Evolutionary conservation across 2,329 filamentous ascomycete genomes (phyloP).

Genomic region (Trichophyton verrucosum): DNA sequence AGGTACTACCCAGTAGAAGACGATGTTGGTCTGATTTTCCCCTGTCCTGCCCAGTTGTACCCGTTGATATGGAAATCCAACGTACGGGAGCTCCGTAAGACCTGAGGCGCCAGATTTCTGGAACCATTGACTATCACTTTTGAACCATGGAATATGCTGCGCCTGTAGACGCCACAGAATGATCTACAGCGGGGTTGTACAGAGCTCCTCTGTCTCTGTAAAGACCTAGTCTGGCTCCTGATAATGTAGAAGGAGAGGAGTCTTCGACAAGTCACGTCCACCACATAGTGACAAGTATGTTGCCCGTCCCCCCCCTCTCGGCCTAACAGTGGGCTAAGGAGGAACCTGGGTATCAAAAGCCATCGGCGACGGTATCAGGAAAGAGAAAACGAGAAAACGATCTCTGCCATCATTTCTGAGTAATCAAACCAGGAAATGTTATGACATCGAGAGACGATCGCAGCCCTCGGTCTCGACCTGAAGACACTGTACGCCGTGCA

Average conservation of each 20-base stretch:
- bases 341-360: neutral
- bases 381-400: neutral
- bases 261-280: neutral
- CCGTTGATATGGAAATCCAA: slow-evolving; percentile 1
- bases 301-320: too few relatives aligned
- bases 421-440: neutral
- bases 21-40: neutral
- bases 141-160: neutral
- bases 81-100: neutral
- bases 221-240: neutral
- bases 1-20: neutral
- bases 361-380: neutral
- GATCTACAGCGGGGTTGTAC: slow-evolving; percentile 4
- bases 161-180: neutral
- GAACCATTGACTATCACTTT: slow-evolving; percentile 1
- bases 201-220: neutral
- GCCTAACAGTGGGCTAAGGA: neutral
- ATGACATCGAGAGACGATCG: neutral
- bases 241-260: neutral
- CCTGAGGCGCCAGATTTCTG: neutral
- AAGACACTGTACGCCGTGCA: neutral
- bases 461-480: neutral
- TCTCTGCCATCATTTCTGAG: neutral
- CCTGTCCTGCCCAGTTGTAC: neutral
- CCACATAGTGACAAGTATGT: neutral